Evolutionary conservation across 495 filamentous ascomycete genomes (phyloP).

Genomic region (Aspergillus incahuasiensis): DNA sequence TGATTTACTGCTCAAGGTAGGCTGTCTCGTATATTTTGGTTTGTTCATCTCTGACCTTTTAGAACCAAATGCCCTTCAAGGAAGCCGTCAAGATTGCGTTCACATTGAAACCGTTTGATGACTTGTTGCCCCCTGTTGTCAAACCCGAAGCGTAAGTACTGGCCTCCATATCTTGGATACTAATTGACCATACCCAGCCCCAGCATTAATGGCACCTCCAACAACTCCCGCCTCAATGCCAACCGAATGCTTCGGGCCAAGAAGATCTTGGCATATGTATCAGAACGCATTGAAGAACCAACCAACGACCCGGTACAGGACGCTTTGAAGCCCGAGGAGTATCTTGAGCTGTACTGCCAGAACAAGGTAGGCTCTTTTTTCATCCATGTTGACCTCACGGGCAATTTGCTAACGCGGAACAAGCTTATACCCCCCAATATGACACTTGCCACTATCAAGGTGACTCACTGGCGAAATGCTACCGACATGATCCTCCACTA

Average conservation of each 20-base stretch:
- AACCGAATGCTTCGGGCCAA: constrained; percentile 94
- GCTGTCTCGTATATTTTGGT: constrained; percentile 5
- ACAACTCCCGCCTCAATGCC: constrained; percentile 85
- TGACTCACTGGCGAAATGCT: constrained; percentile 87
- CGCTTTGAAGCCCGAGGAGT: constrained; percentile 77
- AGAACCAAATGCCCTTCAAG: constrained; percentile 81
- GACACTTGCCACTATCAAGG: constrained; percentile 85
- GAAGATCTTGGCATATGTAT: constrained; percentile 91
- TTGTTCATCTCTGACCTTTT: background rate
- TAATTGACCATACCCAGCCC: constrained; percentile 16
- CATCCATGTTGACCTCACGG: background rate
- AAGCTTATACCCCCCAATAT: constrained; percentile 66
- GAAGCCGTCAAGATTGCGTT: constrained; percentile 95
- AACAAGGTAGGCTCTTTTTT: constrained; percentile 59
- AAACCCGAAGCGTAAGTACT: constrained; percentile 52
- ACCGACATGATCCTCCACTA: constrained; percentile 88
- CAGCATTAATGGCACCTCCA: constrained; percentile 29
- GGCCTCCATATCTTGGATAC: background rate
- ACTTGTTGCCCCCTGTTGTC: constrained; percentile 65
- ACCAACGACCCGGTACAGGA: constrained; percentile 51
- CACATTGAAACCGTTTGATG: constrained; percentile 77
- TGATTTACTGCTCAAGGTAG: constrained; percentile 75
- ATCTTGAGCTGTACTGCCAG: constrained; percentile 90
- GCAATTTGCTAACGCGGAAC: constrained; percentile 9
- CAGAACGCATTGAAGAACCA: constrained; percentile 77